Percentiles rank a stretch among this genome's conserved stretches.
phyloP scores from a whole-genome alignment of 2,329 filamentous ascomycete species.

The Penicillium decumbens region DNA sequence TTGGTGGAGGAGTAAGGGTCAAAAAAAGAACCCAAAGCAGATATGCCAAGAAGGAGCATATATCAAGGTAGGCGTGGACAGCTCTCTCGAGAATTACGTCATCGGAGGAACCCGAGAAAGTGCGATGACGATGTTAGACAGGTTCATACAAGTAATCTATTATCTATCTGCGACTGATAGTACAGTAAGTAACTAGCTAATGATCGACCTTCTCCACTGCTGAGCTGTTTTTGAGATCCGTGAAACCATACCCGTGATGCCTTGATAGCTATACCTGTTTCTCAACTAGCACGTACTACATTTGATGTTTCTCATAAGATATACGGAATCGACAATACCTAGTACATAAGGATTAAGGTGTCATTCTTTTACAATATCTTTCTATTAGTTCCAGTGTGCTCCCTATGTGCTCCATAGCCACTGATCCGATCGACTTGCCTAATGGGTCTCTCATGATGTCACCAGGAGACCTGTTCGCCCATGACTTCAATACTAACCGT shows the following conservation, averaged over 20 bases:
- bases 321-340: neutral
- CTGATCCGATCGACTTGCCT: neutral
- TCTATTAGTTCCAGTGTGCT: neutral
- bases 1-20: neutral
- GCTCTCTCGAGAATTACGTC: conserved; percentile 22
- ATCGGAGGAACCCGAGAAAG: conserved; percentile 20
- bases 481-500: conserved; percentile 3
- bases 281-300: neutral
- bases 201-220: conserved; percentile 3
- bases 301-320: neutral
- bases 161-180: neutral
- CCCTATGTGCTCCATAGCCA: neutral
- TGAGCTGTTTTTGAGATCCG: neutral
- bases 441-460: conserved; percentile 8
- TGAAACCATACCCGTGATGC: neutral
- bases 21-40: neutral
- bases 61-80: conserved; percentile 1
- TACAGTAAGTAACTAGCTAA: neutral
- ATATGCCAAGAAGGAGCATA: neutral
- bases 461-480: conserved; percentile 3
- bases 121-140: conserved; percentile 18
- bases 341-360: neutral
- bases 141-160: neutral
- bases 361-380: neutral
- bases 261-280: neutral